phyloP scores from a whole-genome alignment of 495 filamentous ascomycete species.

The Rusavskia elegans region DNA sequence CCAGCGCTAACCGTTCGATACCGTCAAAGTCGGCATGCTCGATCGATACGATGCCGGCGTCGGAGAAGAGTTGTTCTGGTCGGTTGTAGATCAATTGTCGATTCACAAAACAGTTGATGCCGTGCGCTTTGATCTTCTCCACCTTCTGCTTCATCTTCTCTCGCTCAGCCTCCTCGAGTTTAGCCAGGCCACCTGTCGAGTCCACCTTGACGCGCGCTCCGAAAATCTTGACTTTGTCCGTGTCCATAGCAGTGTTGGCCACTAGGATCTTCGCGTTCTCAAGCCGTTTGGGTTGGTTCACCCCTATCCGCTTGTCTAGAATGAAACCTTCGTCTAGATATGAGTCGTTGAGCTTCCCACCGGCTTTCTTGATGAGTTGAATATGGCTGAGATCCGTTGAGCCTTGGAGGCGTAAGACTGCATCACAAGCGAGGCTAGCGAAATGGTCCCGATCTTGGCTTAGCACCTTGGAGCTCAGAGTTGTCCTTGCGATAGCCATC shows the following conservation, averaged over 20 bases:
- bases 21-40: constrained; percentile 99
- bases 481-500: constrained; percentile 83
- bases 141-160: constrained; percentile 99
- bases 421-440: constrained; percentile 78
- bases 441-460: constrained; percentile 90
- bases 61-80: constrained; percentile 96
- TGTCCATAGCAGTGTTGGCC: constrained; percentile 98
- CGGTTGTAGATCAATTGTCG: constrained; percentile 99
- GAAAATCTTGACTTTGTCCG: constrained; percentile 99
- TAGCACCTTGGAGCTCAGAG: constrained; percentile 92
- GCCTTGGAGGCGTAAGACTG: constrained; percentile 76
- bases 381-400: constrained; percentile 94
- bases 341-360: constrained; percentile 90
- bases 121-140: constrained; percentile 94
- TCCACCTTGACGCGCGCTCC: constrained; percentile 90
- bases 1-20: constrained; percentile 84
- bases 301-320: constrained; percentile 94
- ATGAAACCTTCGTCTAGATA: constrained; percentile 98
- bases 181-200: constrained; percentile 87
- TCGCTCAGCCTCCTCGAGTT: constrained; percentile 91
- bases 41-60: constrained; percentile 94
- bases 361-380: constrained; percentile 98
- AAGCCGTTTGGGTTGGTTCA: constrained; percentile 93
- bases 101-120: constrained; percentile 99
- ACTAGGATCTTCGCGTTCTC: constrained; percentile 97